Base-by-base conservation (phyloP, 2,329 filamentous ascomycete species). In the Claviceps capensis region DNA sequence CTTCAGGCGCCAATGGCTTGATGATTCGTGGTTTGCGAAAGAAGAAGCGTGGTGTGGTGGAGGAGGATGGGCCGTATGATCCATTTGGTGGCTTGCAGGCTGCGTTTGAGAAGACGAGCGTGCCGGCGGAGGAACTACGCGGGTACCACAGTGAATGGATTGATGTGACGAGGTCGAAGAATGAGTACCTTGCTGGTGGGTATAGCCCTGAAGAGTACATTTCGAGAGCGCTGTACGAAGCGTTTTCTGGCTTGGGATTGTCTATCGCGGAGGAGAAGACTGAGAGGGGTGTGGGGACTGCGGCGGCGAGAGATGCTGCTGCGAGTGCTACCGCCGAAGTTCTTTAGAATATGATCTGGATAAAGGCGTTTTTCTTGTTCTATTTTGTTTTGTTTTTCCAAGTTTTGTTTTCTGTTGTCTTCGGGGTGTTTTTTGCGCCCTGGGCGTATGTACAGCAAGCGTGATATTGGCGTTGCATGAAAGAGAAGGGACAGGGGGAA, bases 201-300 rank as follows among this genome's bases (percentile, higher is more conserved):
- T 97, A 94, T 68, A 83, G 84, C 60, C 72, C 91, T 44, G 73
- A 78, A 37, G 89, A 95, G 63, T 97, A 93, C 63, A 87, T 88
- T 61, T 75, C 82, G 7, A 76, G 90, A 23, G 83, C 87, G 23
- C 71, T 98, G 63, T 86, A 88, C 55, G 90, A 96, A 63, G 89
- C 91, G 0, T 97, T 96, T 68, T 82, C 87, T 0, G 93, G 94
- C 0, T 67, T 98, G 54, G 88, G 86, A 0, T 86, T 95, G 43
- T 94, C 95, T 60, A 74, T 98, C 43, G 84, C 79, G 38, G 88
- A 96, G 46, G 90, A 95, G 62, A 79, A 78, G 67, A 59, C 63
- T 2, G 69, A 72, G 45, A 65, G 60, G 46, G 64, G 62, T 7
- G 62, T 68, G 8, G 56, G 67, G 5, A 64, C 63, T 0, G 60